Evolutionary conservation across 345 rosid species (phyloP).

Genomic region (Boechera stricta): DNA sequence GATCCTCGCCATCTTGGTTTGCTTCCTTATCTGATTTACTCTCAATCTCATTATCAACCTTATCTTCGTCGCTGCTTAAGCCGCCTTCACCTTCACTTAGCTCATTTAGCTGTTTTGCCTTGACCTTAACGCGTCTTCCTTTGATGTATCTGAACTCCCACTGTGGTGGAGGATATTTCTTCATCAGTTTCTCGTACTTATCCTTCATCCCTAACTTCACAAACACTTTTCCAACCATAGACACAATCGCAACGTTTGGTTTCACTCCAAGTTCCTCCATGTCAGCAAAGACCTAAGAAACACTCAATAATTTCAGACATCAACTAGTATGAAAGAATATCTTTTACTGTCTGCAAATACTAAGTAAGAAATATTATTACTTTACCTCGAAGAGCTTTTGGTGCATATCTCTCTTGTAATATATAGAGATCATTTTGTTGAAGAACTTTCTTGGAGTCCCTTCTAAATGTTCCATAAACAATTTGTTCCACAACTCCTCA

Average conservation of each 20-base stretch:
- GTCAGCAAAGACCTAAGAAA: conserved; percentile 81
- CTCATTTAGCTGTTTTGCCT: conserved; percentile 56
- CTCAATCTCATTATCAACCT: conserved; percentile 12
- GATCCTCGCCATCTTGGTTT: conserved; percentile 31
- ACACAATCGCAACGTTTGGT: conserved; percentile 63
- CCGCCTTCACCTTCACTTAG: conserved; percentile 36
- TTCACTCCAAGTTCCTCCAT: conserved; percentile 95
- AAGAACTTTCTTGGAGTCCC: conserved; percentile 78
- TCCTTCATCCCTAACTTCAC: conserved; percentile 70
- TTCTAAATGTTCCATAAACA: conserved; percentile 71
- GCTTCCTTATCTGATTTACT: conserved; percentile 19
- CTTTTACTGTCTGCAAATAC: not conserved
- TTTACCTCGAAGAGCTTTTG: conserved; percentile 85
- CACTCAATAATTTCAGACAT: conserved; percentile 11
- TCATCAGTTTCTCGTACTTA: conserved; percentile 64
- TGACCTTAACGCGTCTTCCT: conserved; percentile 80
- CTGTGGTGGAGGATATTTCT: conserved; percentile 83
- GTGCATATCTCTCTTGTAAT: conserved; percentile 79
- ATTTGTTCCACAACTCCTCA: conserved; percentile 79
- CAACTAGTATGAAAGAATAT: not conserved
- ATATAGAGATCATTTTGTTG: conserved; percentile 74
- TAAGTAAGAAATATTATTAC: not conserved
- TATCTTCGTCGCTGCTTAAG: conserved; percentile 33
- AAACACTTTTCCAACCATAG: conserved; percentile 79
- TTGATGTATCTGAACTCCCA: conserved; percentile 78